Evolutionary conservation across 108 stramenopile genomes (phyloP), one percentile per base, ranked within the genome.

Genomic region (Bacterosira constricta): DNA sequence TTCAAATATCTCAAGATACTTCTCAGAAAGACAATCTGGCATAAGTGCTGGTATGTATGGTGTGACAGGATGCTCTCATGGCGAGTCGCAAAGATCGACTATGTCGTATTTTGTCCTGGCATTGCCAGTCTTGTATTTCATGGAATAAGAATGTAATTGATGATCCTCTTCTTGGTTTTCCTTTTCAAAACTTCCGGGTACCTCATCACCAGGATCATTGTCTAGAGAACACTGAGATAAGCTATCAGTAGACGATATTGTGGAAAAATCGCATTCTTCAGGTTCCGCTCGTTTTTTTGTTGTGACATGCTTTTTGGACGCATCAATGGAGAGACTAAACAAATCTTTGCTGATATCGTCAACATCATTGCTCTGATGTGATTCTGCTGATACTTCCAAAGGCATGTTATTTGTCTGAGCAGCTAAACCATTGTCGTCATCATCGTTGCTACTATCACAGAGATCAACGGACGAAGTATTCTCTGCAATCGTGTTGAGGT

Each of bases 31-130:
- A n/a, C n/a, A n/a, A n/a, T n/a, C n/a, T n/a, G n/a, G n/a, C n/a
- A n/a, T n/a, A n/a, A n/a, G n/a, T n/a, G n/a, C n/a, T n/a, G n/a
- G n/a, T n/a, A n/a, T n/a, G n/a, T n/a, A n/a, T n/a, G n/a, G n/a
- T n/a, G n/a, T n/a, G 2, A 25, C 47, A 25, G 11, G 10, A 47
- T 6, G 47, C 17, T 49, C 47, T 49, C 47, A 49, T 11, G 53
- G 53, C 53, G 53, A 54, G 31, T 54, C 30, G 53, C 53, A 54
- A 9, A 54, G 53, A 32, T 54, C 53, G 30, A 54, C 29, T 11
- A 54, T 29, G 12, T 54, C 53, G 13, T 1, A 15, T 9, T 32
- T 54, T 32, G 29, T 31, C 53, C 29, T 13, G 13, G 32, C 12
- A 2, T 10, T 1, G 53, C 9, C 15, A 5, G 30, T 15, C 53